Evolutionary conservation across 345 rosid genomes (phyloP), one percentile per base, ranked within the genome.

Genomic region (Eucalyptus melliodora): DNA sequence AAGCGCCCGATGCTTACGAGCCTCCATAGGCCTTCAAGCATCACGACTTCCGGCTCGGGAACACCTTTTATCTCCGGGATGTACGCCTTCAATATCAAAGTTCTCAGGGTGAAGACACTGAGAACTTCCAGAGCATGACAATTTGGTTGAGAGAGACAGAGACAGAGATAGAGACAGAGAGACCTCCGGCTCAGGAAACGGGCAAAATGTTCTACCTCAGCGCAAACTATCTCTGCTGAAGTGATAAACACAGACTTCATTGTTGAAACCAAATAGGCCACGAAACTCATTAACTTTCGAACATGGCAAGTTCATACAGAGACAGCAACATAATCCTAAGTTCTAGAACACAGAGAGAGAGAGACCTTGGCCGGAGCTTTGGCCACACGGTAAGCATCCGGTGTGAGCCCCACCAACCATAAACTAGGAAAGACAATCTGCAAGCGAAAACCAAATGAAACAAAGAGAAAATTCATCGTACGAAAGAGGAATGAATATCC

Each of bases 321-420:
- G 42, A 31, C 77, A 31, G 42, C 9, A 67, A 67, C 80, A 67
- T n/a, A 65, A 17, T 65, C 31, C 16, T n/a, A 15, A 65, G 77
- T 65, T 65, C 77, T n/a, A 65, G 77, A 50, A 50, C 51, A 50
- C 51, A 90, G 81, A 88, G 40, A 60, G 81, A 88, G 40, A 60
- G 81, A 59, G 10, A 96, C 99, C 99, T 95, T 96, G 62, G 92
- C 88, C 27, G 94, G 95, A 88, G 96, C 87, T 83, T 92, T 94
- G 31, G 94, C 88, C 34, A 93, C 88, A 88, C 93, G 17, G 94
- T 91, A 96, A 89, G 95, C 93, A 94, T 97, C 99, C 30, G 95
- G 97, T 13, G 97, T 94, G 85, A 92, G 86, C 2, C 99, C 99
- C 31, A 94, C 98, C 92, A 97, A 91, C 95, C 98, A 95, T 90